These are phyloP conservation scores for Skeletonema marinoi DNA, from an alignment of 108 stramenopile species.

Conservation along the genomic window DNA sequence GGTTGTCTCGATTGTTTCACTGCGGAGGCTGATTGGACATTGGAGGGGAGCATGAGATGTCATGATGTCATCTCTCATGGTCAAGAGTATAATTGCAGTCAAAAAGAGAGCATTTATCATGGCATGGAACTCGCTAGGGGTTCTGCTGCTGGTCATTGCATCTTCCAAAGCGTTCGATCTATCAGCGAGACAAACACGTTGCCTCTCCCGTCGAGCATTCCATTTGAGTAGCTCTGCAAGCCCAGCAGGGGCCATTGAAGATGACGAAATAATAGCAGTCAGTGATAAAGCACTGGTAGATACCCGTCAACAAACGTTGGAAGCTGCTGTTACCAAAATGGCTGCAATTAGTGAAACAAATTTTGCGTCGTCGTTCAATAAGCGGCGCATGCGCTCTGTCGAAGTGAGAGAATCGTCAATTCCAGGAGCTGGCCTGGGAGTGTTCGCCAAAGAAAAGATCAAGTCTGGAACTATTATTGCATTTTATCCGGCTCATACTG, in stretches of 20 bases:
- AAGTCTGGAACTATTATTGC: conserved; percentile 45
- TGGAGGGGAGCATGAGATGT: too few species aligned
- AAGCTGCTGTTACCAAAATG: neutral
- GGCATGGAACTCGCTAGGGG: neutral
- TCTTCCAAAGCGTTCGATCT: neutral
- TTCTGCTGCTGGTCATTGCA: neutral
- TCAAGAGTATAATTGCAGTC: too few species aligned
- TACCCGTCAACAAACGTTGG: neutral
- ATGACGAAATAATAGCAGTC: too few species aligned
- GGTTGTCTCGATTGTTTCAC: too few species aligned
- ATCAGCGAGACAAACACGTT: neutral
- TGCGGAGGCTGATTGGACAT: too few species aligned
- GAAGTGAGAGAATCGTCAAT: conserved; percentile 35
- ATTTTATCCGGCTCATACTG: conserved; percentile 54
- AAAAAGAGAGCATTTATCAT: neutral
- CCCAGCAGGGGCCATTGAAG: neutral
- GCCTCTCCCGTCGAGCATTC: neutral
- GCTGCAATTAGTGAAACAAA: neutral
- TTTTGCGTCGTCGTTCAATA: conserved; percentile 11
- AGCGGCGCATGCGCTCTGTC: conserved; percentile 17
- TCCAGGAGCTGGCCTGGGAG: conserved; percentile 47
- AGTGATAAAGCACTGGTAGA: neutral
- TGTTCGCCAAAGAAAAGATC: conserved; percentile 63
- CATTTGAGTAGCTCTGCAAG: too few species aligned
- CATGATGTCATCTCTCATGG: too few species aligned